These are phyloP conservation scores for Entophlyctis luteolus DNA, from an alignment of 192 early-diverging fungal species.

Conservation along the genomic window DNA sequence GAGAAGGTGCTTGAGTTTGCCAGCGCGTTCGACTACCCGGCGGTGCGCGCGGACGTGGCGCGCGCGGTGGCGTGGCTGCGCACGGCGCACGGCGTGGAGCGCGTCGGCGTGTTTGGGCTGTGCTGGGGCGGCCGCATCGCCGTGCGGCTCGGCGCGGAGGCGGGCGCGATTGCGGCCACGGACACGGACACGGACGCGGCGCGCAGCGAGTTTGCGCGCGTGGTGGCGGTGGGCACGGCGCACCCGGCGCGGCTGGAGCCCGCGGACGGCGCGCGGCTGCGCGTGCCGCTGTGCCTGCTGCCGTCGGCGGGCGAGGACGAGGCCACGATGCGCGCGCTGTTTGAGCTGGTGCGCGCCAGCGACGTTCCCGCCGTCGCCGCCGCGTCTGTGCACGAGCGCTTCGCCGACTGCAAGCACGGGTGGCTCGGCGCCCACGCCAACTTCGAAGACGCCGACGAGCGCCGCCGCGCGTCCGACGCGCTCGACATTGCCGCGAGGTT, in stretches of 20 bases:
- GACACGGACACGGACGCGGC: background rate
- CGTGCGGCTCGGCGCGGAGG: background rate
- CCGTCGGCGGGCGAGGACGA: slow-evolving; percentile 10
- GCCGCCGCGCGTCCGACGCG: background rate
- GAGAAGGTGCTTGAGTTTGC: background rate
- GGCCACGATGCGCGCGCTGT: background rate
- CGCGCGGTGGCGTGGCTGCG: background rate
- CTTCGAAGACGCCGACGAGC: background rate
- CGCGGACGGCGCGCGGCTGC: slow-evolving; percentile 5
- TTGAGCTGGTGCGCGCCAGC: background rate
- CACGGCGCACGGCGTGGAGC: background rate
- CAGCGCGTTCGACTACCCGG: background rate
- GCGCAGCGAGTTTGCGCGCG: background rate
- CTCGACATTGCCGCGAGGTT: background rate
- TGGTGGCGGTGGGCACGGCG: slow-evolving; percentile 35
- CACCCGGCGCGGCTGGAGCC: slow-evolving; percentile 45
- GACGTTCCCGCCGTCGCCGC: background rate
- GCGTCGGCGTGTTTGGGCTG: background rate
- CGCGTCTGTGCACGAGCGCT: background rate
- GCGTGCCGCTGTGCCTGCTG: background rate
- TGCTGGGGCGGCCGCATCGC: background rate
- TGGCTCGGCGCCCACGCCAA: background rate
- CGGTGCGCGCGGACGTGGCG: background rate
- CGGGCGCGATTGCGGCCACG: background rate
- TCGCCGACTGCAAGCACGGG: background rate